A percentile compares a stretch with the other conserved stretches of the same genome.
These are phyloP conservation scores for Syzygium grande DNA, from an alignment of 345 rosid species.

Conservation along the genomic window DNA sequence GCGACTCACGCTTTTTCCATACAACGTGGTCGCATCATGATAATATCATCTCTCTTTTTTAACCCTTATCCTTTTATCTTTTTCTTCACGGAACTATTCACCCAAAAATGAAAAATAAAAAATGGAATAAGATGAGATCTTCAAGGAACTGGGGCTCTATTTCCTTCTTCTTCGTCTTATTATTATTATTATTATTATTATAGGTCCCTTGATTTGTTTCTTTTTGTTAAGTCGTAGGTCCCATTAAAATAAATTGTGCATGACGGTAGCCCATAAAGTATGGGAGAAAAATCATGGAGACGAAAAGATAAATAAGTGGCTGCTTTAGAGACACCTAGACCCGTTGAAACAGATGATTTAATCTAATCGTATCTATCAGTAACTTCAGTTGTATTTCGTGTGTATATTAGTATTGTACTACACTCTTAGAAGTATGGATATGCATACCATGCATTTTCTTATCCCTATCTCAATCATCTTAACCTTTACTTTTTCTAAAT, in stretches of 20 bases:
- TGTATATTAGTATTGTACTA: neutral
- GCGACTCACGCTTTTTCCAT: neutral
- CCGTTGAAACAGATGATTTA: neutral
- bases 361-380: accelerated
- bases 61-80: neutral
- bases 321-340: neutral
- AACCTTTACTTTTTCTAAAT: neutral
- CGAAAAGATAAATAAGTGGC: neutral
- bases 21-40: slow-evolving; percentile 7
- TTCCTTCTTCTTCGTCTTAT: neutral
- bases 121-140: neutral
- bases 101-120: neutral
- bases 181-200: no score
- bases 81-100: neutral
- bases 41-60: neutral
- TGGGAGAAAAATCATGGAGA: neutral
- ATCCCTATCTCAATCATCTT: accelerated
- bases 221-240: neutral
- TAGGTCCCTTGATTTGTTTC: neutral
- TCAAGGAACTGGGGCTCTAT: neutral
- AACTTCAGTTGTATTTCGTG: neutral
- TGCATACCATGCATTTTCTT: neutral
- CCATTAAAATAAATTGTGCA: neutral
- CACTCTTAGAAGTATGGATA: accelerated
- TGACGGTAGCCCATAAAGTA: neutral